Evolutionary conservation across 495 filamentous ascomycete genomes (phyloP).

Genomic region (Podospora appendiculata): DNA sequence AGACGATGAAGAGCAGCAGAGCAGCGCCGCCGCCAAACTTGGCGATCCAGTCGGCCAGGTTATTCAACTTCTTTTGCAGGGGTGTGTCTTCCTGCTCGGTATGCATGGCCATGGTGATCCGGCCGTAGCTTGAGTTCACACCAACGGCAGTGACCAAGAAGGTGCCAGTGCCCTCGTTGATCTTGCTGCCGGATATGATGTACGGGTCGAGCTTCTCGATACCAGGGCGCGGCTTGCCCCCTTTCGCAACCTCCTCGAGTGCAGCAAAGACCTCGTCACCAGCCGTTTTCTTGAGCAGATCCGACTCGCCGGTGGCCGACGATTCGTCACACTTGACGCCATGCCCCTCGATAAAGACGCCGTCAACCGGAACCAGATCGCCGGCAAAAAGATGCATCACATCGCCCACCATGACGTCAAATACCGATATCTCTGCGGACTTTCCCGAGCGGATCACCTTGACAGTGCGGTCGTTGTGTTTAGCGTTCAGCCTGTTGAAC

Average conservation of each 20-base stretch:
- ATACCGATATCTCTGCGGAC: conserved; percentile 61
- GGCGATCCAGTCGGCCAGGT: conserved; percentile 83
- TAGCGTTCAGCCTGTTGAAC: conserved; percentile 69
- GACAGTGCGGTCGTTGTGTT: conserved; percentile 73
- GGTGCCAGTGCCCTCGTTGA: conserved; percentile 83
- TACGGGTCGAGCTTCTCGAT: conserved; percentile 83
- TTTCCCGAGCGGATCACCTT: conserved; percentile 74
- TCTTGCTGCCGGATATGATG: conserved; percentile 86
- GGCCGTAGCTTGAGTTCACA: conserved; percentile 78
- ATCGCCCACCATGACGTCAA: conserved; percentile 66
- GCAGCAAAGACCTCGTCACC: conserved; percentile 72
- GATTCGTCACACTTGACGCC: conserved; percentile 77
- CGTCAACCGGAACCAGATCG: conserved; percentile 69
- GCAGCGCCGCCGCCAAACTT: conserved; percentile 82
- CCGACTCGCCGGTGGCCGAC: conserved; percentile 78
- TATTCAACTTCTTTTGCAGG: conserved; percentile 83
- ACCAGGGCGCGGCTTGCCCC: conserved; percentile 39
- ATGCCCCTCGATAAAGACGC: conserved; percentile 63
- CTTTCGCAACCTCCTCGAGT: conserved; percentile 50
- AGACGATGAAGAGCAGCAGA: conserved; percentile 73
- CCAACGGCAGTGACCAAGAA: conserved; percentile 84
- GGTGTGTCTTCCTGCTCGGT: conserved; percentile 87
- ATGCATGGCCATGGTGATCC: conserved; percentile 88
- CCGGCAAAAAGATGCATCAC: conserved; percentile 66
- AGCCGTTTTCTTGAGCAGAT: conserved; percentile 63